These are phyloP conservation scores for Styphnolobium japonicum DNA, from an alignment of 306 rosid species.

Conservation along the genomic window DNA sequence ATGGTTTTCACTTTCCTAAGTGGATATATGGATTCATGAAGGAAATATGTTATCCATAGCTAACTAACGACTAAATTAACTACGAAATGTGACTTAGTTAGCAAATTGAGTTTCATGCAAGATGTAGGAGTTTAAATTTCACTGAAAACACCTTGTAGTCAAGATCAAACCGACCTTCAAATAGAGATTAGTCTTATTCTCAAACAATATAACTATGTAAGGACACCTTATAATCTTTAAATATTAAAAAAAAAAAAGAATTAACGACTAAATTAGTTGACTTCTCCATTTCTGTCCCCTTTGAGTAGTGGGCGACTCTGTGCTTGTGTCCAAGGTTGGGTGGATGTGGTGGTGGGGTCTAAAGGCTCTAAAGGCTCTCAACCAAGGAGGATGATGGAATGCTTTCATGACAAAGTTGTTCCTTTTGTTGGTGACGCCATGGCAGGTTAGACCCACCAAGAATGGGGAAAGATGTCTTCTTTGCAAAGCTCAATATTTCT, in stretches of 20 bases:
- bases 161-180: no score
- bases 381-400: conserved; percentile 31
- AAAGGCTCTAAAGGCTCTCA: conserved; percentile 11
- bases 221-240: no score
- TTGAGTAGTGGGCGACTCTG: conserved; percentile 19
- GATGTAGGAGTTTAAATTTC: no score
- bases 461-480: conserved; percentile 10
- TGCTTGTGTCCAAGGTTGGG: conserved; percentile 18
- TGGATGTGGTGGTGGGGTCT: conserved; percentile 32
- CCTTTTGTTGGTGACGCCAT: conserved; percentile 47
- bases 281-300: conserved; percentile 11
- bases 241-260: no score
- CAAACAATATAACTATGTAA: no score
- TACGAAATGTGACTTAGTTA: no score
- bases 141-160: no score
- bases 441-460: conserved; percentile 31
- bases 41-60: conserved; percentile 12
- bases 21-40: conserved; percentile 14
- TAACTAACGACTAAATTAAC: conserved; percentile 21
- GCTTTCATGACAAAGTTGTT: conserved; percentile 31
- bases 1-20: conserved; percentile 8
- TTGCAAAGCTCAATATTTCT: conserved; percentile 22
- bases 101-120: no score
- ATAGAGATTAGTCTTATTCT: no score
- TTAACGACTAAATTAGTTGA: conserved; percentile 21